These are phyloP conservation scores for Recurvomyces mirabilis DNA, from an alignment of 495 filamentous ascomycete species.

Conservation along the genomic window DNA sequence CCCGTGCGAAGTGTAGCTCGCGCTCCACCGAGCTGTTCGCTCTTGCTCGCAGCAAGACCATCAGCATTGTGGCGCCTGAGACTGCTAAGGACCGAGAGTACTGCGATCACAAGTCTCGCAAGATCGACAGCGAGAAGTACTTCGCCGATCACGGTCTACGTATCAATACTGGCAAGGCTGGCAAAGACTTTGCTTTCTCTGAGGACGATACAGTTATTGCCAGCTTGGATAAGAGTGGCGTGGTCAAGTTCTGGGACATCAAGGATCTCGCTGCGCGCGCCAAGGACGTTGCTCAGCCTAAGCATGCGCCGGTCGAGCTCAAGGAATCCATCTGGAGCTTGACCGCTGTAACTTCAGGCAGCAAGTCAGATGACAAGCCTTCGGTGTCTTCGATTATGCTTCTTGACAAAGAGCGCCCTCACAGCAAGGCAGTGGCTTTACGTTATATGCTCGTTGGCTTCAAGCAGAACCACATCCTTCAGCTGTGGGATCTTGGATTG, in stretches of 20 bases:
- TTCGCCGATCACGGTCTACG: constrained; percentile 74
- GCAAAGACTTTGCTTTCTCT: constrained; percentile 95
- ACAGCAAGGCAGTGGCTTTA: constrained; percentile 70
- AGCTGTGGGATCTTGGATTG: constrained; percentile 96
- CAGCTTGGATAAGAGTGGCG: constrained; percentile 89
- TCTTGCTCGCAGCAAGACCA: constrained; percentile 87
- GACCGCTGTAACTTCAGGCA: constrained; percentile 9
- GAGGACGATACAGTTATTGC: constrained; percentile 90
- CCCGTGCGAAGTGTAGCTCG: constrained; percentile 76
- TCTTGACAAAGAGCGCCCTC: constrained; percentile 87
- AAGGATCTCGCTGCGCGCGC: constrained; percentile 54
- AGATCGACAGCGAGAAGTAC: constrained; percentile 74
- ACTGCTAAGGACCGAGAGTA: constrained; percentile 60
- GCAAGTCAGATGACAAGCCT: constrained; percentile 61
- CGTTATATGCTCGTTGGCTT: constrained; percentile 93
- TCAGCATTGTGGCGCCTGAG: constrained; percentile 77
- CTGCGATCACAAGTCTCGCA: constrained; percentile 51
- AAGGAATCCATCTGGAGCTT: constrained; percentile 49
- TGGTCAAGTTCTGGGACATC: constrained; percentile 95
- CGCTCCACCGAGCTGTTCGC: constrained; percentile 87
- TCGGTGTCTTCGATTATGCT: constrained; percentile 94
- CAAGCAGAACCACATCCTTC: constrained; percentile 97
- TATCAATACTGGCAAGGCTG: constrained; percentile 93
- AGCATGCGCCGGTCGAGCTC: constrained; percentile 54
- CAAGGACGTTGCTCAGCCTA: constrained; percentile 34